Conservation (phyloP, 768 basidiomycete species). For the Suillus sp. region DNA sequence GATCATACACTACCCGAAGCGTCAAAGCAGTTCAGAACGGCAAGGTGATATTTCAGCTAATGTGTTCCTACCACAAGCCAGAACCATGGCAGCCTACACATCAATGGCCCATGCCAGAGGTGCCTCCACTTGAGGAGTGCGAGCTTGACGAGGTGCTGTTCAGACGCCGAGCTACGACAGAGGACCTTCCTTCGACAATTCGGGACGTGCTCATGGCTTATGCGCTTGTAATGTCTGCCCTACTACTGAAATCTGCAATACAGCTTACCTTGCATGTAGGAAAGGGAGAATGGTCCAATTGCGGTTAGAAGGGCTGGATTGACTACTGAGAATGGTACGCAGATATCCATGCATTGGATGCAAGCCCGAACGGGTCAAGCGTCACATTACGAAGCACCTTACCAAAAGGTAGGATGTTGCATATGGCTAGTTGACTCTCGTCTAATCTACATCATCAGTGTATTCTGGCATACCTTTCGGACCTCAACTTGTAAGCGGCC, state of each 20-base stretch:
- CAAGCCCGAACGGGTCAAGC: constrained; percentile 57
- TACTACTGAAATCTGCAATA: neutral
- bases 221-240: constrained; percentile 24
- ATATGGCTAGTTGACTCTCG: constrained; percentile 2
- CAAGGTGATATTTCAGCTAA: constrained; percentile 58
- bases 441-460: constrained; percentile 47
- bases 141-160: constrained; percentile 54
- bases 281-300: constrained; percentile 69
- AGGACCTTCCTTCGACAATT: constrained; percentile 35
- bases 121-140: constrained; percentile 61
- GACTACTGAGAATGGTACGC: constrained; percentile 46
- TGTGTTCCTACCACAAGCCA: constrained; percentile 82
- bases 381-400: constrained; percentile 66
- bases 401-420: constrained; percentile 62
- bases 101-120: constrained; percentile 70
- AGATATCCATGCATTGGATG: constrained; percentile 77
- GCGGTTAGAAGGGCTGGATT: constrained; percentile 57
- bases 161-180: constrained; percentile 28
- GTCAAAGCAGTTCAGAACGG: constrained; percentile 62
- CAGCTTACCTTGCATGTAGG: constrained; percentile 40
- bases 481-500: constrained; percentile 67
- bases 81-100: constrained; percentile 74
- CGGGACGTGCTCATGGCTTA: constrained; percentile 35
- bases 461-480: constrained; percentile 79
- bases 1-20: constrained; percentile 67